phyloP scores from a whole-genome alignment of 148 eudicot species.

The Rhododendron williamsianum region DNA sequence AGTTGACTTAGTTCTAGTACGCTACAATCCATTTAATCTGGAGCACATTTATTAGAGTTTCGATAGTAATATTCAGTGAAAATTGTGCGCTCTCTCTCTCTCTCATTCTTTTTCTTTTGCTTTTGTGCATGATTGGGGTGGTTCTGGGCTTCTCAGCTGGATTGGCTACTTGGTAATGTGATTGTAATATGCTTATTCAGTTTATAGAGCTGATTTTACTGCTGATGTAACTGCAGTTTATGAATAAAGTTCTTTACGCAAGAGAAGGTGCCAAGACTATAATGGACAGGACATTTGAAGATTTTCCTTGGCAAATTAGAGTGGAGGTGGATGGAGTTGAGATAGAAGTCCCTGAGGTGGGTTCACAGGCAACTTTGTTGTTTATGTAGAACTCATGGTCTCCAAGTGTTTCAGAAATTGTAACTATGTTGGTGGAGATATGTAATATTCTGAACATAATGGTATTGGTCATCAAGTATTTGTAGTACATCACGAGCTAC shows the following conservation, averaged over 20 bases:
- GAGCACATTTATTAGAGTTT: not conserved
- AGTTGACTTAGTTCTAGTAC: not conserved
- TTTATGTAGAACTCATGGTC: not conserved
- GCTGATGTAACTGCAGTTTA: conserved; percentile 60
- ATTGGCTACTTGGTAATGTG: not conserved
- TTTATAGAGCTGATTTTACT: not conserved
- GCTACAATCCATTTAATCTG: not conserved
- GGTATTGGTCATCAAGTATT: conserved; percentile 6
- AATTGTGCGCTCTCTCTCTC: not conserved
- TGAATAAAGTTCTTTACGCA: conserved; percentile 98
- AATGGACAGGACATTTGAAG: conserved; percentile 92
- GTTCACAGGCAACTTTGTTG: conserved; percentile 11
- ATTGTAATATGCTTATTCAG: not conserved
- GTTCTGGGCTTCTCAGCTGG: not conserved
- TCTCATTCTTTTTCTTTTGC: not conserved
- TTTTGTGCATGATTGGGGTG: not conserved
- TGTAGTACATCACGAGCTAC: not conserved
- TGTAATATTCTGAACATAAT: not conserved
- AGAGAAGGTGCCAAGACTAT: conserved; percentile 94
- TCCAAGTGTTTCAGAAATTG: not conserved
- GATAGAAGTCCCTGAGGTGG: conserved; percentile 93
- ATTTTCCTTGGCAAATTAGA: conserved; percentile 89
- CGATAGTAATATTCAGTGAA: not conserved
- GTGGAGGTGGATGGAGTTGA: conserved; percentile 94
- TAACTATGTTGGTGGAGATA: not conserved